Evolutionary conservation across 768 basidiomycete species (phyloP).

Genomic region (Calocera viscosa): DNA sequence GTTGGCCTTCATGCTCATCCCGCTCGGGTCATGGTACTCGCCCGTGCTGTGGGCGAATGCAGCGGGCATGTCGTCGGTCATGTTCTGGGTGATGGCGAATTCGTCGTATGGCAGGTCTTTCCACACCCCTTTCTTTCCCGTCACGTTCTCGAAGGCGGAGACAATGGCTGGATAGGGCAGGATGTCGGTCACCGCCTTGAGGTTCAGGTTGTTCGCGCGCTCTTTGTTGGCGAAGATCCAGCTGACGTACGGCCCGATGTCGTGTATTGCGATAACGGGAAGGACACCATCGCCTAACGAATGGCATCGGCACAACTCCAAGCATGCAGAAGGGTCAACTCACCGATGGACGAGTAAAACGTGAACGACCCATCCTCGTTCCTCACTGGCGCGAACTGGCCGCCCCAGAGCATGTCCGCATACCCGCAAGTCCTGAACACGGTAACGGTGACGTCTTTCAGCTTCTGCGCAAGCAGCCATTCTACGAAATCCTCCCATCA

Average conservation of each 20-base stretch:
- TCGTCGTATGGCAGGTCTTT: constrained; percentile 27
- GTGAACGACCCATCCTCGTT: constrained; percentile 32
- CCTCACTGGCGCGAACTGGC: constrained; percentile 29
- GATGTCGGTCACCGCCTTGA: constrained; percentile 30
- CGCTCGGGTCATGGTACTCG: constrained; percentile 26
- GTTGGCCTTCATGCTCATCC: constrained; percentile 30
- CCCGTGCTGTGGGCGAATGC: constrained; percentile 22
- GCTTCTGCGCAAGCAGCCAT: background rate
- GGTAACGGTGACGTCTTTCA: background rate
- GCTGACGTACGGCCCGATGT: background rate
- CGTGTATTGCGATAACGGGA: background rate
- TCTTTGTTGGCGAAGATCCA: constrained; percentile 8
- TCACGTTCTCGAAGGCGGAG: constrained; percentile 31
- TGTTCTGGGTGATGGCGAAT: constrained; percentile 25
- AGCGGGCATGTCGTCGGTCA: constrained; percentile 10
- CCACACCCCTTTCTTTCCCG: constrained; percentile 28
- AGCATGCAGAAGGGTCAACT: background rate
- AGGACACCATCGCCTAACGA: background rate
- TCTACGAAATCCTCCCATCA: background rate
- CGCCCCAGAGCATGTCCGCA: constrained; percentile 19
- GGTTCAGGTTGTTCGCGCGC: constrained; percentile 29
- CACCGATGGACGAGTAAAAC: constrained; percentile 29
- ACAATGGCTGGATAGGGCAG: constrained; percentile 31
- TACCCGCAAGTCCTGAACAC: background rate
- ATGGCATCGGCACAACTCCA: no score